These are phyloP conservation scores for Talaromyces islandicus DNA, from an alignment of 2,329 filamentous ascomycete genomes.

Conservation along the genomic window DNA sequence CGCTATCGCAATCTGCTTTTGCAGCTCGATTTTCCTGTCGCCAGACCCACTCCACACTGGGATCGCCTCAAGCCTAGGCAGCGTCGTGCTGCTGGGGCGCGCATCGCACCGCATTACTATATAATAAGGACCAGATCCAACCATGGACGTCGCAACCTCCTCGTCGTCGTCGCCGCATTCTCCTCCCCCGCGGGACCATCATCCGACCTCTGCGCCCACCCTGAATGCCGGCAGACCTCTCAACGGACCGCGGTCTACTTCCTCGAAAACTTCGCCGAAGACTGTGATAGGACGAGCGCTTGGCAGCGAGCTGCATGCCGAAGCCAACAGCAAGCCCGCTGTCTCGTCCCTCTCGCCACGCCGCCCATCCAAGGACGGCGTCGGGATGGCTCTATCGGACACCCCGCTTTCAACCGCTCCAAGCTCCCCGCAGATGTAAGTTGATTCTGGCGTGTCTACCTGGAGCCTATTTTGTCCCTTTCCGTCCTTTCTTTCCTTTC, in stretches of 20 bases:
- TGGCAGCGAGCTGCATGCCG: conserved; percentile 35
- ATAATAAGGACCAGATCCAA: neutral
- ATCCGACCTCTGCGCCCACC: neutral
- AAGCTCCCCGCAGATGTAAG: conserved; percentile 57
- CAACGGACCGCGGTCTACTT: neutral
- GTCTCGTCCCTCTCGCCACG: conserved; percentile 14
- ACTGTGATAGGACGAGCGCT: conserved; percentile 38
- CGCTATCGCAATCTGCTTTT: neutral
- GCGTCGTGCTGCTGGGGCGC: conserved; percentile 1
- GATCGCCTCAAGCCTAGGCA: neutral
- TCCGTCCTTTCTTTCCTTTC: neutral
- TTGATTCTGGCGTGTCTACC: conserved; percentile 15
- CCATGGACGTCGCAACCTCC: neutral
- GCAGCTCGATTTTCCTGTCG: neutral
- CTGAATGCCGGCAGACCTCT: neutral
- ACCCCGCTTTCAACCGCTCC: conserved; percentile 59
- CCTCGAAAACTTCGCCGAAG: conserved; percentile 25
- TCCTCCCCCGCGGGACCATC: neutral
- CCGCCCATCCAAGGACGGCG: conserved; percentile 37
- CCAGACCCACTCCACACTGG: neutral
- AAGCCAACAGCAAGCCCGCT: conserved; percentile 25
- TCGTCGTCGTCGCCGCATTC: neutral
- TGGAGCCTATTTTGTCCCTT: neutral
- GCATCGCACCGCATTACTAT: neutral
- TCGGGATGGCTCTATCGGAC: conserved; percentile 54